Evolutionary conservation across 805 yeast species (phyloP).

Genomic region (Wickerhamomyces chaumierensis): DNA sequence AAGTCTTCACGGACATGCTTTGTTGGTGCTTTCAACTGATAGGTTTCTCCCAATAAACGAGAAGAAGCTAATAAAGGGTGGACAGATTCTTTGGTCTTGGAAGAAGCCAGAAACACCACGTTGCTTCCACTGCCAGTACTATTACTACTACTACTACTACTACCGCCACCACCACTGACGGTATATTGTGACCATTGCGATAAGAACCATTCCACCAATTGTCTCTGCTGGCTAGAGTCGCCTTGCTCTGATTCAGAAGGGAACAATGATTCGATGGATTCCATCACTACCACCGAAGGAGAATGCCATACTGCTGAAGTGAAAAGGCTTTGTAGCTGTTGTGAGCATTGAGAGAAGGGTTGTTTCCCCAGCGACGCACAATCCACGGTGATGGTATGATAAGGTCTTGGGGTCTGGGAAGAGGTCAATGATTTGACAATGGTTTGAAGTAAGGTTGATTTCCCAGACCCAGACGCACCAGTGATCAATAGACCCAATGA

Average conservation of each 20-base stretch:
- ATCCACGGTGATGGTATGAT: too few species aligned
- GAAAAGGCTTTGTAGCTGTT: neutral
- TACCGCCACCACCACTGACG: too few species aligned
- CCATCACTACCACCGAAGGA: constrained; percentile 67
- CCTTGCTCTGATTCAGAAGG: constrained; percentile 49
- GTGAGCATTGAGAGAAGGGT: too few species aligned
- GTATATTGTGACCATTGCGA: constrained; percentile 14
- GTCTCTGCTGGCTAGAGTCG: constrained; percentile 51
- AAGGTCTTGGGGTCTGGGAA: too few species aligned
- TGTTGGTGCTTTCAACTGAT: constrained; percentile 56
- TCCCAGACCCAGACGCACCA: constrained; percentile 80
- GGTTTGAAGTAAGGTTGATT: constrained; percentile 32
- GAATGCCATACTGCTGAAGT: constrained; percentile 57
- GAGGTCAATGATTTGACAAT: too few species aligned
- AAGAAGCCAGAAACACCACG: constrained; percentile 49
- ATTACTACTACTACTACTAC: too few species aligned
- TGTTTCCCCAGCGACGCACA: too few species aligned
- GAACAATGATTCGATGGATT: constrained; percentile 64
- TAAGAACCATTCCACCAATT: constrained; percentile 51
- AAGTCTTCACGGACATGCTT: constrained; percentile 45
- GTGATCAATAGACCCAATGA: too few species aligned
- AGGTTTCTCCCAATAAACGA: constrained; percentile 57
- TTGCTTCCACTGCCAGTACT: too few species aligned
- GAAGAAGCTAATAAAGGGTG: constrained; percentile 51
- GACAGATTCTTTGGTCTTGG: constrained; percentile 52